phyloP scores from a whole-genome alignment of 495 filamentous ascomycete species.

The Geoglossum glabrum region DNA sequence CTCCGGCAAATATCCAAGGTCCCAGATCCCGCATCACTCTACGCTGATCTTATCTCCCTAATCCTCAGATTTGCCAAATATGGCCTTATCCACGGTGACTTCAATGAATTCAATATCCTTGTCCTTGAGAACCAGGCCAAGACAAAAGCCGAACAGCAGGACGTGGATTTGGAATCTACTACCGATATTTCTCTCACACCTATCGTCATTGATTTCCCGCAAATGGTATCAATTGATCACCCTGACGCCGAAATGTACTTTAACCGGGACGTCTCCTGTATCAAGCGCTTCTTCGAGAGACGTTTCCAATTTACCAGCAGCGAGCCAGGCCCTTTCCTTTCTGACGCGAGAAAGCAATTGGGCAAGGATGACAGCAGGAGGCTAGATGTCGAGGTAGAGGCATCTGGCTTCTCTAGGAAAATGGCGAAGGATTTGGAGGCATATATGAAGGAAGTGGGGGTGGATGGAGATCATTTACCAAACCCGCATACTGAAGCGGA shows the following conservation, averaged over 20 bases:
- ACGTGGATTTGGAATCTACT: neutral
- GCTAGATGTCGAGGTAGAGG: constrained; percentile 75
- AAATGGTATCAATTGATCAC: constrained; percentile 95
- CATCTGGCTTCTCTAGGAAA: constrained; percentile 88
- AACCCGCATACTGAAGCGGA: constrained; percentile 11
- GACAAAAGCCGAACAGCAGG: neutral
- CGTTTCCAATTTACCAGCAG: constrained; percentile 75
- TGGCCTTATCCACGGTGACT: constrained; percentile 93
- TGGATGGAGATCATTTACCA: constrained; percentile 27
- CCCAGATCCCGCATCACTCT: constrained; percentile 57
- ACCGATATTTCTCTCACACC: constrained; percentile 30
- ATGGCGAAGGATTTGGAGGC: constrained; percentile 81
- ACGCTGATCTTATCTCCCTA: constrained; percentile 73
- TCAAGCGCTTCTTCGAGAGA: constrained; percentile 79
- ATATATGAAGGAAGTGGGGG: constrained; percentile 60
- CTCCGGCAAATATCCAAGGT: constrained; percentile 66
- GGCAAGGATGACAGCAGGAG: constrained; percentile 41
- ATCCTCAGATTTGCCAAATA: constrained; percentile 67
- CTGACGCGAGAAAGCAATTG: constrained; percentile 59
- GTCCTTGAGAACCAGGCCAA: constrained; percentile 38
- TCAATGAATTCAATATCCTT: constrained; percentile 98
- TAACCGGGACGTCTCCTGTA: constrained; percentile 79
- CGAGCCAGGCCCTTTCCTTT: constrained; percentile 64
- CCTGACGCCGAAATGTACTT: constrained; percentile 87
- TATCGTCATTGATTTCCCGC: constrained; percentile 90